Base-by-base conservation (phyloP, 169 alveolate genomes). In the Prorocentrum cordatum region DNA sequence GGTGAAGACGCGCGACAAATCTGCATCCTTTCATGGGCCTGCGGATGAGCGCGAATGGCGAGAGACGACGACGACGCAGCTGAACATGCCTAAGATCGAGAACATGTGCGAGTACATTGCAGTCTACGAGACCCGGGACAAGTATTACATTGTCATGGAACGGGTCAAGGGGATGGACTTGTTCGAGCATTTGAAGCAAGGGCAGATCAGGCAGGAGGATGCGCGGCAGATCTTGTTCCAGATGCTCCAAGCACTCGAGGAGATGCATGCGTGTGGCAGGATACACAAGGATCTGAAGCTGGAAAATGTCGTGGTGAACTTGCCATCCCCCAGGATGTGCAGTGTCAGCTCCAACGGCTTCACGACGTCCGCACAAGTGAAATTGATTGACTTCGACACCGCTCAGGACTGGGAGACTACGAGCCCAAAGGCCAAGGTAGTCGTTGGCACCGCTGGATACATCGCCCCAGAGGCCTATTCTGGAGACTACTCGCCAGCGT, bases 141-240 rank as follows among this genome's bases (percentile, higher is more conserved):
- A n/a, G n/a, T n/a, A n/a, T n/a, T n/a, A n/a, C n/a, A n/a, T n/a
- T n/a, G n/a, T n/a, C n/a, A n/a, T n/a, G n/a, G n/a, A n/a, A n/a
- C n/a, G n/a, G n/a, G n/a, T n/a, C n/a, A n/a, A n/a, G n/a, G n/a
- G n/a, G n/a, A n/a, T n/a, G n/a, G n/a, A n/a, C n/a, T n/a, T n/a
- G n/a, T n/a, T n/a, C n/a, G n/a, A n/a, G n/a, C n/a, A n/a, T n/a
- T n/a, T n/a, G n/a, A n/a, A n/a, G n/a, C n/a, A n/a, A n/a, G n/a
- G n/a, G n/a, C n/a, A n/a, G n/a, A n/a, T n/a, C n/a, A n/a, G n/a
- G n/a, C n/a, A n/a, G n/a, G n/a, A n/a, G n/a, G n/a, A n/a, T n/a
- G n/a, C n/a, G n/a, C n/a, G n/a, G n/a, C 94, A 94, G 86, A 95
- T 96, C 20, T 92, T 95, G 72, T 82, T 94, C 85, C 97, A 96